Evolutionary conservation across 179 eudicot species (phyloP).

Genomic region (Beta lomatogona): DNA sequence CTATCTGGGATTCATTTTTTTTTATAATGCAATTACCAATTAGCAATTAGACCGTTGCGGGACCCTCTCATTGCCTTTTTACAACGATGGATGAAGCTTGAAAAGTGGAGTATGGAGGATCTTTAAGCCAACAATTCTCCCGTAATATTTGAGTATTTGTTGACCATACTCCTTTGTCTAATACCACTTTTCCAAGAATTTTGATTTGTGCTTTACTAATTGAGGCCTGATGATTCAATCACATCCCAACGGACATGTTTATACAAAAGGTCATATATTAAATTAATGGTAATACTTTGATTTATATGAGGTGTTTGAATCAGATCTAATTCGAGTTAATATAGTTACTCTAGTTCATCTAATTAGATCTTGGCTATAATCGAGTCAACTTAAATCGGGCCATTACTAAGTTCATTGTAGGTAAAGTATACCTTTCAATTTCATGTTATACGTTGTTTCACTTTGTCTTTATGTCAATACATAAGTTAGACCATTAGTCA

Average conservation of each 20-base stretch:
- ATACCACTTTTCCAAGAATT: not conserved
- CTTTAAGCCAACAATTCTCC: slow-evolving; percentile 22
- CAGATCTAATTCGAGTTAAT: too few species aligned
- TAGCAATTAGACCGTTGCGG: slow-evolving; percentile 26
- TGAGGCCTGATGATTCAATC: not conserved
- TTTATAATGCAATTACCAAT: not conserved
- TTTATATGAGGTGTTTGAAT: too few species aligned
- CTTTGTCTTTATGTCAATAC: too few species aligned
- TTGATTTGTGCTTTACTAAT: not conserved
- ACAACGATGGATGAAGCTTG: slow-evolving; percentile 11
- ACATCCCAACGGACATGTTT: not conserved
- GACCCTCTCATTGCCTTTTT: not conserved
- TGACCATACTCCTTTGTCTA: not conserved
- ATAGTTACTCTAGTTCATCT: too few species aligned
- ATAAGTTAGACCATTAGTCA: too few species aligned
- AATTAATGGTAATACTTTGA: too few species aligned
- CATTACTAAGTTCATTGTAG: too few species aligned
- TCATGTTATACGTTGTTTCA: too few species aligned
- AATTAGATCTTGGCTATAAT: too few species aligned
- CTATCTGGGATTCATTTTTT: not conserved
- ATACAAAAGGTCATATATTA: not conserved
- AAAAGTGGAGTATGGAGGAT: slow-evolving; percentile 4
- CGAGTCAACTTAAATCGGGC: too few species aligned
- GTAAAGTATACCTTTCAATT: too few species aligned
- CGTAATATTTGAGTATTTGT: not conserved